Conservation (phyloP, 2,329 filamentous ascomycete genomes). For the Taxawa tesnikishii region DNA sequence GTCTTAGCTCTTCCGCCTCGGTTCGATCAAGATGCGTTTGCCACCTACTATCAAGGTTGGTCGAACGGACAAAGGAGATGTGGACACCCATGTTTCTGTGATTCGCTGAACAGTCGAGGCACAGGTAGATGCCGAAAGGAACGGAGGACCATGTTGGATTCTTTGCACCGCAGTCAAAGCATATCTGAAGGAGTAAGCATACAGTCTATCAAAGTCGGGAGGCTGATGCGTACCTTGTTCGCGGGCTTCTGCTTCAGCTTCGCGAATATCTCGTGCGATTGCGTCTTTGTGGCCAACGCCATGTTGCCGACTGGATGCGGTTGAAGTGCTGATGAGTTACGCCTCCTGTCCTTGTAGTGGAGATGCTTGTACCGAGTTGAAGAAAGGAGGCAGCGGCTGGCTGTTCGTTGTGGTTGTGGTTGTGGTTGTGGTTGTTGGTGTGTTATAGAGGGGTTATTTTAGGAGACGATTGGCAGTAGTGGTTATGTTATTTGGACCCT, state of each 20-base stretch:
- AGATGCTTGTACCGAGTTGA: too few species aligned
- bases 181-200: slow-evolving; percentile 57
- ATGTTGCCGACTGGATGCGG: too few species aligned
- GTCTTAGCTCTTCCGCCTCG: slow-evolving; percentile 14
- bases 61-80: slow-evolving; percentile 97
- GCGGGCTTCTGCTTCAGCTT: slow-evolving; percentile 89
- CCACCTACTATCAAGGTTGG: slow-evolving; percentile 86
- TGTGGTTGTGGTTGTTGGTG: too few species aligned
- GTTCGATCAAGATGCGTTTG: slow-evolving; percentile 6
- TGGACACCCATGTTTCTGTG: slow-evolving; percentile 97
- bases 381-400: too few species aligned
- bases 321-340: too few species aligned
- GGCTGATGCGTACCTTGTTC: slow-evolving; percentile 60
- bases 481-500: too few species aligned
- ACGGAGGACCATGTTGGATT: slow-evolving; percentile 98
- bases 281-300: slow-evolving; percentile 70
- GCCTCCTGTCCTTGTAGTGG: too few species aligned
- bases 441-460: too few species aligned
- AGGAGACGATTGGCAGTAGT: too few species aligned
- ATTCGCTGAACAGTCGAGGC: slow-evolving; percentile 92
- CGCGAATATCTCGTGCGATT: slow-evolving; percentile 96
- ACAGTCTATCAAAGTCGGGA: slow-evolving; percentile 14
- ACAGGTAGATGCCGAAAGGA: slow-evolving; percentile 93
- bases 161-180: slow-evolving; percentile 96
- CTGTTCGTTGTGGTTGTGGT: too few species aligned